These are phyloP conservation scores for Quercus cerris DNA, from an alignment of 306 rosid species.

Conservation along the genomic window DNA sequence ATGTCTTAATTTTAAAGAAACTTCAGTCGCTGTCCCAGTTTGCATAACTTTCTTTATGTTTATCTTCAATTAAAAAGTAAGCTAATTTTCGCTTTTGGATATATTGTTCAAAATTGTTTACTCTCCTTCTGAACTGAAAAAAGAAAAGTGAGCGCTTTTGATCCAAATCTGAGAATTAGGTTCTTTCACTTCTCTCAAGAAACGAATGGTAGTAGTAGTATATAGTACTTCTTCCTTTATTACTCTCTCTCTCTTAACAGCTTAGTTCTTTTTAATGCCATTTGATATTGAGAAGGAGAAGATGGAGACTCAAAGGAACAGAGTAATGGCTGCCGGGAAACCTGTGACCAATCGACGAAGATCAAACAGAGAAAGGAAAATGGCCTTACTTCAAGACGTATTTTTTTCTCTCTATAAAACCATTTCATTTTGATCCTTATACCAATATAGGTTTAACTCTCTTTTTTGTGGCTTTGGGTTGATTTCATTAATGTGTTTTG, in stretches of 20 bases:
- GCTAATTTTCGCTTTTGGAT: constrained; percentile 23
- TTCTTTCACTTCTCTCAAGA: constrained; percentile 44
- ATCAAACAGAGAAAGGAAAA: constrained; percentile 75
- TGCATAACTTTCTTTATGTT: neutral
- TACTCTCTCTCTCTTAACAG: neutral
- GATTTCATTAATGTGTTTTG: constrained; percentile 2
- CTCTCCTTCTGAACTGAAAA: constrained; percentile 16
- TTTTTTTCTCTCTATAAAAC: constrained; percentile 15
- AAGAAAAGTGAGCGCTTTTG: constrained; percentile 37
- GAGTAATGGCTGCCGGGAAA: constrained; percentile 48
- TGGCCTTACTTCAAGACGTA: constrained; percentile 86
- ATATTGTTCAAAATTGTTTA: constrained; percentile 18
- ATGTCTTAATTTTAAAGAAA: constrained; percentile 25
- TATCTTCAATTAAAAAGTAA: neutral
- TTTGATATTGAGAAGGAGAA: constrained; percentile 53
- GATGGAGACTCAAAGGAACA: constrained; percentile 53
- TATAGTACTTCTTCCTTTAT: neutral
- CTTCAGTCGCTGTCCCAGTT: neutral
- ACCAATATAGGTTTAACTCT: neutral
- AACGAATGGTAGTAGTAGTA: constrained; percentile 37
- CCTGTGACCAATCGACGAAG: constrained; percentile 46
- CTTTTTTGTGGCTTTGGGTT: constrained; percentile 9
- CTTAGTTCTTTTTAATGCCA: neutral
- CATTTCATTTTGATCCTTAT: constrained; percentile 2
- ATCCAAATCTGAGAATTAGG: constrained; percentile 54